These are phyloP conservation scores for Mollisiaceae sp. DNA, from an alignment of 2,329 filamentous ascomycete species.

Conservation along the genomic window DNA sequence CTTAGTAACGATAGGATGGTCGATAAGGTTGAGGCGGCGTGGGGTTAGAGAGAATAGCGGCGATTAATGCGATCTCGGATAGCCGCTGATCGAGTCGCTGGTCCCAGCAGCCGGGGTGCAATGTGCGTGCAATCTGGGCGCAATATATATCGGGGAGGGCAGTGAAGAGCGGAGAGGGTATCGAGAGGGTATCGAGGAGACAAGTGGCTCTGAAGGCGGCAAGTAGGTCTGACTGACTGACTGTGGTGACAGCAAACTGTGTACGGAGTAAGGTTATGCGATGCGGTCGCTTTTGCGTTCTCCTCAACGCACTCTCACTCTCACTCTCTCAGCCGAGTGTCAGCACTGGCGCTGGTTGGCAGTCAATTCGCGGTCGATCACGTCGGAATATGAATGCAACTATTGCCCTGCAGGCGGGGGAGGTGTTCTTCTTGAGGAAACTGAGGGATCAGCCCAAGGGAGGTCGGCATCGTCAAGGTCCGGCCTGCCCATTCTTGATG, in stretches of 20 bases:
- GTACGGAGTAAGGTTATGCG: too few relatives aligned
- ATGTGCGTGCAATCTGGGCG: background rate
- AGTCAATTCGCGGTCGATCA: background rate
- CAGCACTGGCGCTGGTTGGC: background rate
- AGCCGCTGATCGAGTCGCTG: constrained; percentile 3
- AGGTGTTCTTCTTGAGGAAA: constrained; percentile 2
- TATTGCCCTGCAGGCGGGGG: background rate
- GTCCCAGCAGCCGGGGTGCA: background rate
- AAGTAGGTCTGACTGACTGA: background rate
- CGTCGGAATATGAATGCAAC: background rate
- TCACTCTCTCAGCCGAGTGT: background rate
- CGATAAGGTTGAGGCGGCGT: background rate
- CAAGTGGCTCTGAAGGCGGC: background rate
- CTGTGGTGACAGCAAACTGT: too few relatives aligned
- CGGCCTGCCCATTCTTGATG: constrained; percentile 1
- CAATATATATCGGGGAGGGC: background rate
- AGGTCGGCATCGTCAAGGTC: constrained; percentile 1
- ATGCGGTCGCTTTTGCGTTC: background rate
- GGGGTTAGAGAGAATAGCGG: background rate
- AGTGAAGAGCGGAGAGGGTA: background rate
- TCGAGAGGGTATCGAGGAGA: background rate
- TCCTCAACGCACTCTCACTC: too few relatives aligned
- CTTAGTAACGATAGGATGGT: background rate
- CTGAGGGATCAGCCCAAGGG: constrained; percentile 2
- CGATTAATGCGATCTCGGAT: constrained; percentile 9